Conservation (phyloP, 306 rosid genomes). For the Pyrus betulifolia region DNA sequence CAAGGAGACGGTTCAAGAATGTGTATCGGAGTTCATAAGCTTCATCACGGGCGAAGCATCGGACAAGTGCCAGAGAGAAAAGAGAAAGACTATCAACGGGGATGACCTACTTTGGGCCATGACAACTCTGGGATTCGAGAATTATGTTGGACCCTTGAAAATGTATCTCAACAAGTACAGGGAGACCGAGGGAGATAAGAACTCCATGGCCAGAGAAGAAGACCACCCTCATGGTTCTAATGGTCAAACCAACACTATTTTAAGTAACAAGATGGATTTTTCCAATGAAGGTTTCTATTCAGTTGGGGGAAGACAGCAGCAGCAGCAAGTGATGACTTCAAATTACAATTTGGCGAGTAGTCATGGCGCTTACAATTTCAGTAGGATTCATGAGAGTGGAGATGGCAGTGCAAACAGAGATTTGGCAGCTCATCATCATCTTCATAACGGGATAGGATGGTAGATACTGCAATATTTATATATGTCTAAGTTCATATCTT, state of each 20-base stretch:
- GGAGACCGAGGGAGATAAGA: constrained; percentile 68
- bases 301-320: constrained; percentile 23
- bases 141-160: constrained; percentile 67
- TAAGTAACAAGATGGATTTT: constrained; percentile 17
- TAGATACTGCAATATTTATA: constrained; percentile 13
- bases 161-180: constrained; percentile 59
- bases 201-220: constrained; percentile 31
- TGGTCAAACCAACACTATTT: neutral
- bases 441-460: constrained; percentile 59
- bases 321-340: neutral
- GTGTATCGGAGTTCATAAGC: constrained; percentile 87
- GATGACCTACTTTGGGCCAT: constrained; percentile 91
- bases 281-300: constrained; percentile 41
- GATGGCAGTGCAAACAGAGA: constrained; percentile 41
- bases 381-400: constrained; percentile 9
- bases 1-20: constrained; percentile 77
- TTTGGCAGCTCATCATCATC: constrained; percentile 33
- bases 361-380: constrained; percentile 14
- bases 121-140: constrained; percentile 79
- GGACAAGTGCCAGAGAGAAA: constrained; percentile 74
- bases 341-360: neutral
- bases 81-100: constrained; percentile 82
- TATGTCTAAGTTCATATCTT: neutral
- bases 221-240: constrained; percentile 13
- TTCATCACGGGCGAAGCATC: constrained; percentile 93